Base-by-base conservation (phyloP, 768 basidiomycete species). In the Auricularia sp. region DNA sequence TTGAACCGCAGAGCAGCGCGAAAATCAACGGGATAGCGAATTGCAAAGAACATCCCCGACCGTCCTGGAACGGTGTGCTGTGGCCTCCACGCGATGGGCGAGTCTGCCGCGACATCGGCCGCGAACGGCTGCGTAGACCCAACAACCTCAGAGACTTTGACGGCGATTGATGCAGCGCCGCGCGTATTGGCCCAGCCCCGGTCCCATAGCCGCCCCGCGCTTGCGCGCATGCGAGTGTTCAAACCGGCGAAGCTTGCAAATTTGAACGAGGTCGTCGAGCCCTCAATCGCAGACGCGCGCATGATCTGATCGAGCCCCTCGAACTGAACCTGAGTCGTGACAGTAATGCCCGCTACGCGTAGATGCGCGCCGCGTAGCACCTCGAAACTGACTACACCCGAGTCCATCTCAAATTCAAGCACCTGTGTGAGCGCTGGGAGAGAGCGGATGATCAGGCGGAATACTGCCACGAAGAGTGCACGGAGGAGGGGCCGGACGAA, bases 371-470 rank as follows among this genome's bases (percentile, higher is more conserved):
- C 85, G 43, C 83, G 81, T 14, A 82, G 69, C 34, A 80, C 81
- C 12, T 79, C 70, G 51, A 84, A 82, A 2, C 79, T 80, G 21
- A 90, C 68, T 3, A 78, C 73, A 3, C 82, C 81, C 18, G 79
- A 78, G 67, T 84, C 81, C 1, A 90, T 71, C 65, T 91, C 88
- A 53, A 91, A 84, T 60, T 86, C 83, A 33, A 90, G 72, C 0
- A 83, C 81, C 67, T 87, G 85, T 36, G 84, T 85, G 60, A 91
- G 79, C 62, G 79, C 77, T n/a, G 89, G 90, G 1, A 91, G 78
- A 73, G 81, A 83, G 61, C 80, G 80, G 66, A 91, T 87, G 65
- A 81, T 72, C 65, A 85, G 71, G 29, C 84, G 84, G 35, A 90
- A 47, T 7, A 21, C 56, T 23, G 79, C 76, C 14, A 86, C 81